phyloP scores from a whole-genome alignment of 331 rosid genomes.

The Arachis monticola region DNA sequence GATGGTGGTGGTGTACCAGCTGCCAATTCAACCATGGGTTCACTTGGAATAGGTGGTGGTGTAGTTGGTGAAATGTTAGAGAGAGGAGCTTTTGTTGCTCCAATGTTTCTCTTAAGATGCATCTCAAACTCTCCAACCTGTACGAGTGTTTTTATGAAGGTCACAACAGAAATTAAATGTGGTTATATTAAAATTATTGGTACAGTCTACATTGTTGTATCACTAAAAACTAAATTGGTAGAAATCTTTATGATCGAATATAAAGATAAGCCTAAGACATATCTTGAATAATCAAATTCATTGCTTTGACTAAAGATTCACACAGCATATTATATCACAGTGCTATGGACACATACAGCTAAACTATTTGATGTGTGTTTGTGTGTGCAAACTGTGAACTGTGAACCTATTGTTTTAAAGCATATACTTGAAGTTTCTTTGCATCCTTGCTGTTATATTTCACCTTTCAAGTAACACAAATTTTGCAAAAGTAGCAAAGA shows the following conservation, averaged over 20 bases:
- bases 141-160: no score
- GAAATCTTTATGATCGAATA: conserved; percentile 24
- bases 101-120: conserved; percentile 91
- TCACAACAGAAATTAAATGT: conserved; percentile 32
- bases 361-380: conserved; percentile 10
- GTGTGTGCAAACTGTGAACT: neutral
- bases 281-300: conserved; percentile 25
- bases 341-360: conserved; percentile 27
- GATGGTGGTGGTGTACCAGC: conserved; percentile 51
- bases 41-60: conserved; percentile 82
- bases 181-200: conserved; percentile 18
- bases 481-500: conserved; percentile 21
- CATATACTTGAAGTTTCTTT: conserved; percentile 18
- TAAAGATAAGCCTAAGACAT: conserved; percentile 15
- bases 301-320: conserved; percentile 23
- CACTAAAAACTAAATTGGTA: conserved; percentile 4
- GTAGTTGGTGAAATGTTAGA: conserved; percentile 71
- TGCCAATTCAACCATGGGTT: conserved; percentile 78
- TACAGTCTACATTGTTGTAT: neutral
- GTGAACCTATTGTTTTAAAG: conserved; percentile 8
- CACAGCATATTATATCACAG: conserved; percentile 22
- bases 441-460: conserved; percentile 15
- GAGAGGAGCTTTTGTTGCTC: conserved; percentile 64
- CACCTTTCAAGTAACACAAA: neutral
- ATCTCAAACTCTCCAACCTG: conserved; percentile 97